Evolutionary conservation across 2,329 filamentous ascomycete species (phyloP).

Genomic region (Fusarium solani-melongenae): DNA sequence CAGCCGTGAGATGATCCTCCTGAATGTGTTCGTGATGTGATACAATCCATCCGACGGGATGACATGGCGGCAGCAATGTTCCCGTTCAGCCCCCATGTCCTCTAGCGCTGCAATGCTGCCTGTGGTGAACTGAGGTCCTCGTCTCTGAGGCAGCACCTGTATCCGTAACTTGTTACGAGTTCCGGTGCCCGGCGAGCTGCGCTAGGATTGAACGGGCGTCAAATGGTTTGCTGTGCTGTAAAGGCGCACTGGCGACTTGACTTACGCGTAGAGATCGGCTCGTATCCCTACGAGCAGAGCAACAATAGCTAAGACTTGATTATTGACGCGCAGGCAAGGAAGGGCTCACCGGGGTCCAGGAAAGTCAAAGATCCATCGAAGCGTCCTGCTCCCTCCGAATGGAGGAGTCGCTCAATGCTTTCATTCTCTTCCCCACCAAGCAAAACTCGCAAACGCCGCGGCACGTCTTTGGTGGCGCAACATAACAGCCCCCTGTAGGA

Average conservation of each 20-base stretch:
- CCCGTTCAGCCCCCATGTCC: not conserved
- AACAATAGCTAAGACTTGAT: slow-evolving; percentile 6
- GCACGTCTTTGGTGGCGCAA: slow-evolving; percentile 36
- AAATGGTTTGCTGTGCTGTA: slow-evolving; percentile 10
- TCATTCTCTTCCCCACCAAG: slow-evolving; percentile 2
- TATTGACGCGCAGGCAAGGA: slow-evolving; percentile 1
- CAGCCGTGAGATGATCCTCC: not conserved
- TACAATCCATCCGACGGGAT: not conserved
- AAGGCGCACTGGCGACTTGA: slow-evolving; percentile 11
- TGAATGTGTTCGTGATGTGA: not conserved
- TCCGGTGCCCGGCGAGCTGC: slow-evolving; percentile 5
- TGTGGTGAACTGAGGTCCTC: not conserved
- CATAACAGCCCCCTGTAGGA: slow-evolving; percentile 36
- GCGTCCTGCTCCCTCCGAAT: slow-evolving; percentile 2
- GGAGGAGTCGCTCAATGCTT: slow-evolving; percentile 7
- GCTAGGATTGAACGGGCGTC: not conserved
- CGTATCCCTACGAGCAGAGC: slow-evolving; percentile 19
- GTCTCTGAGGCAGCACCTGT: not conserved
- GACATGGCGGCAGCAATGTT: not conserved
- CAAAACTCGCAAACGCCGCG: slow-evolving; percentile 11
- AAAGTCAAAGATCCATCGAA: slow-evolving; percentile 23
- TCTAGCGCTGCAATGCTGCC: not conserved
- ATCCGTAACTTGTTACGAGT: slow-evolving; percentile 2
- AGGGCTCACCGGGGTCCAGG: slow-evolving; percentile 10
- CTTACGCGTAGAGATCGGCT: slow-evolving; percentile 20